Conservation (phyloP, 805 yeast genomes). For the Lipomyces anomalus region DNA sequence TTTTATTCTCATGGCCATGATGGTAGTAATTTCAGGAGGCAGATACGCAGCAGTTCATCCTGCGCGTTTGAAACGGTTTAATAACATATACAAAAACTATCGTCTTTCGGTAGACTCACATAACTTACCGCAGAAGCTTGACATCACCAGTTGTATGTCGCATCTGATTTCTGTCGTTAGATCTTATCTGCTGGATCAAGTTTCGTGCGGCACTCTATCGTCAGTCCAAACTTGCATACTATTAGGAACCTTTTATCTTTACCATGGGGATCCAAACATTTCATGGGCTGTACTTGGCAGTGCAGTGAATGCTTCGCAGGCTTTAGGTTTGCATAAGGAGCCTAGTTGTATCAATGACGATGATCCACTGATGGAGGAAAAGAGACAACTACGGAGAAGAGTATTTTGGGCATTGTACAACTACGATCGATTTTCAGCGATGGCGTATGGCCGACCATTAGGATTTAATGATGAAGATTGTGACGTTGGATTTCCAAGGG, state of each 20-base stretch:
- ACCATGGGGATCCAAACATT: slow-evolving; percentile 11
- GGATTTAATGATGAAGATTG: slow-evolving; percentile 11
- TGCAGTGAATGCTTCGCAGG: slow-evolving; percentile 11
- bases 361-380: neutral
- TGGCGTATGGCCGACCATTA: slow-evolving; percentile 14
- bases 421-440: slow-evolving; percentile 10
- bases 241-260: slow-evolving; percentile 6
- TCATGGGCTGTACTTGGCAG: slow-evolving; percentile 14
- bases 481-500: slow-evolving; percentile 10
- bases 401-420: slow-evolving; percentile 18
- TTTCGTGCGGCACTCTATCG: slow-evolving; percentile 12
- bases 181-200: slow-evolving; percentile 8
- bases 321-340: slow-evolving; percentile 13
- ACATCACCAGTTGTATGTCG: slow-evolving; percentile 6
- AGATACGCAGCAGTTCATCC: slow-evolving; percentile 9
- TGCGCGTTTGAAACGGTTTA: slow-evolving; percentile 6
- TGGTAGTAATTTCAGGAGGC: slow-evolving; percentile 9
- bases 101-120: neutral
- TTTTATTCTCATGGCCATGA: slow-evolving; percentile 4
- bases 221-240: slow-evolving; percentile 16
- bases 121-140: neutral
- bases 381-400: slow-evolving; percentile 8
- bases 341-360: neutral
- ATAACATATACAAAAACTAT: slow-evolving; percentile 2
- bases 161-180: slow-evolving; percentile 9